Conservation (phyloP, 1,284 basidiomycete genomes). For the Ustilago trichophora region DNA sequence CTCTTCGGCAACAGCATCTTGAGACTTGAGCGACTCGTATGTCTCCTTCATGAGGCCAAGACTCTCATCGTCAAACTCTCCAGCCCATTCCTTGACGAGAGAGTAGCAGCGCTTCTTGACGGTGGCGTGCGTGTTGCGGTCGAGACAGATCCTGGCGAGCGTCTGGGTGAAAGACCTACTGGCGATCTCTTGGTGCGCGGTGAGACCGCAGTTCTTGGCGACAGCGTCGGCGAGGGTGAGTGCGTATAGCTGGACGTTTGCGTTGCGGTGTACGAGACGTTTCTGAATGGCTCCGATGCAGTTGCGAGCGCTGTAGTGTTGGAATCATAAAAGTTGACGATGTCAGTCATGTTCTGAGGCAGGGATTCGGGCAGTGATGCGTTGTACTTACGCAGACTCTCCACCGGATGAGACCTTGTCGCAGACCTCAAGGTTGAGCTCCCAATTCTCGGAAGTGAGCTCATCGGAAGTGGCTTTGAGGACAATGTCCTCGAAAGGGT, state of each 20-base stretch:
- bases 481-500: constrained; percentile 93
- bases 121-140: constrained; percentile 90
- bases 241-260: constrained; percentile 95
- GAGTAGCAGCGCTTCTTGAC: constrained; percentile 80
- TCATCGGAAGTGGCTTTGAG: constrained; percentile 95
- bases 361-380: background rate
- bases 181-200: constrained; percentile 85
- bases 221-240: constrained; percentile 70
- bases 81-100: constrained; percentile 84
- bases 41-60: constrained; percentile 92
- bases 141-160: constrained; percentile 83
- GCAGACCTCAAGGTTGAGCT: constrained; percentile 90
- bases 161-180: constrained; percentile 89
- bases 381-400: constrained; percentile 41
- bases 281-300: constrained; percentile 87
- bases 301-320: constrained; percentile 77
- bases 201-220: constrained; percentile 86
- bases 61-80: constrained; percentile 76
- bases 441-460: constrained; percentile 93
- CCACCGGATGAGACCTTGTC: constrained; percentile 94
- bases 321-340: constrained; percentile 1
- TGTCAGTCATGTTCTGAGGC: background rate
- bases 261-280: constrained; percentile 89
- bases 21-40: constrained; percentile 81
- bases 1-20: constrained; percentile 67